Conservation (phyloP, 352 stramenopile species). For the Pythium biforme region DNA sequence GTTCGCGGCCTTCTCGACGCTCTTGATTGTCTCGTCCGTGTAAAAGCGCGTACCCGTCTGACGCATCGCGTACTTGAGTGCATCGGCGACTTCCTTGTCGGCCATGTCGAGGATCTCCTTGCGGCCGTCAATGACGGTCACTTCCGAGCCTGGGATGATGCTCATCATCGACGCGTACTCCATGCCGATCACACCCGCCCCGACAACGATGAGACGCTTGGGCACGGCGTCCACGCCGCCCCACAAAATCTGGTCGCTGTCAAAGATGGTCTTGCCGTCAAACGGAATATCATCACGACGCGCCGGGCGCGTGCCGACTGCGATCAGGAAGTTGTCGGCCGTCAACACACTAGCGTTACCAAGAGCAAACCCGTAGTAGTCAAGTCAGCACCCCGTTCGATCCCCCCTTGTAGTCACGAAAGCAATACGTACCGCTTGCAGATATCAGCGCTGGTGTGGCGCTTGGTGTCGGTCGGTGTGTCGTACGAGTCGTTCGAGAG, state of each 20-base stretch:
- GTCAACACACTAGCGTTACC: constrained; percentile 58
- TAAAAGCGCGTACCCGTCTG: constrained; percentile 87
- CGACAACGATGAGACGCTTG: constrained; percentile 78
- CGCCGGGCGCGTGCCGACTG: constrained; percentile 82
- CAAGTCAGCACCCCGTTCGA: neutral
- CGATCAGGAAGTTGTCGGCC: constrained; percentile 84
- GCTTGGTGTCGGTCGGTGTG: constrained; percentile 67
- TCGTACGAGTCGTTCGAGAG: constrained; percentile 85
- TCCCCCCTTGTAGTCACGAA: neutral
- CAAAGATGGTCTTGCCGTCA: constrained; percentile 84
- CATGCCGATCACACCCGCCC: constrained; percentile 89
- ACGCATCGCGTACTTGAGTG: constrained; percentile 87
- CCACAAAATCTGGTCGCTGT: constrained; percentile 86
- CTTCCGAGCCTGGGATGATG: constrained; percentile 86
- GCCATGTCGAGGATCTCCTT: constrained; percentile 89
- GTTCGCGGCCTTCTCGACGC: constrained; percentile 57
- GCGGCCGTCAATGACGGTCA: constrained; percentile 88
- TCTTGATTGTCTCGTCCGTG: constrained; percentile 75
- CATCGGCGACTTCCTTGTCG: constrained; percentile 84
- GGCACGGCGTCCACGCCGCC: constrained; percentile 68
- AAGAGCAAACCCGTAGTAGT: neutral
- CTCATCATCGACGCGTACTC: constrained; percentile 92
- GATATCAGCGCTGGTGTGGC: constrained; percentile 74
- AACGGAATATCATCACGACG: constrained; percentile 82
- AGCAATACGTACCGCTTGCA: constrained; percentile 64